Base-by-base conservation (phyloP, 176 grass and related monocot species). In the Ampelocalamus luodianensis region DNA sequence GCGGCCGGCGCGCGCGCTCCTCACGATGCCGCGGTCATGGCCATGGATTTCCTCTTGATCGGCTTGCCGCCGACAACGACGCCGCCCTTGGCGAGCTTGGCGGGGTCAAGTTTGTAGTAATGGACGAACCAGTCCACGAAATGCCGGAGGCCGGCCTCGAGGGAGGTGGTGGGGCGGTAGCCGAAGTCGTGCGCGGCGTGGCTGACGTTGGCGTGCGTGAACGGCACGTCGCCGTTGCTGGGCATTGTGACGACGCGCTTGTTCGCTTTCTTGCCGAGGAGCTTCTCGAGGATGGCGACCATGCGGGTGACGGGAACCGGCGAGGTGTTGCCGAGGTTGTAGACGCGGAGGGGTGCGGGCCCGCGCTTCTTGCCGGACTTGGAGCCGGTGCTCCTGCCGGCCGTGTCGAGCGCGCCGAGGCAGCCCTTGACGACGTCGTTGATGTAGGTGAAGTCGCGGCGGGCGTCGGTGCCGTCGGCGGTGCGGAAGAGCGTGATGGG, bases 321-420 rank as follows among this genome's bases (percentile, higher is more conserved):
- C 13, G 97, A 94, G 20, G 91, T 99, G 86, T 99, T 99, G 36
- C 93, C 97, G 49, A 99, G 90, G 79, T 99, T 99, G 86, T 99
- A 99, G 27, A 96, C 88, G 83, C 93, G 77, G 51, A 99, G 85
- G 0, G 94, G 85, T 22, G 97, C 97, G 0, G 86, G 86, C 1
- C 93, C 82, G 0, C 32, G 17, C 74, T 96, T 99, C 83, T 91
- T 91, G 40, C 88, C 70, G 24, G 90, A 89, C 72, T 61, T 86
- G 49, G 86, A 76, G 5, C 97, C 97, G 6, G 93, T 99, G 90
- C 93, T 96, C 80, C 22, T 87, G 8, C 88, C 74, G 51, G 93
- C 93, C 5, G 96, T 90, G 87, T 96, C 96, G 64, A 99, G 85
- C 18, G 96, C 91, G 29, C 96, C 92, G 84, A 99, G 82, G 82